Evolutionary conservation across 2,329 filamentous ascomycete species (phyloP).

Genomic region (Exophiala phaeomuriformis): DNA sequence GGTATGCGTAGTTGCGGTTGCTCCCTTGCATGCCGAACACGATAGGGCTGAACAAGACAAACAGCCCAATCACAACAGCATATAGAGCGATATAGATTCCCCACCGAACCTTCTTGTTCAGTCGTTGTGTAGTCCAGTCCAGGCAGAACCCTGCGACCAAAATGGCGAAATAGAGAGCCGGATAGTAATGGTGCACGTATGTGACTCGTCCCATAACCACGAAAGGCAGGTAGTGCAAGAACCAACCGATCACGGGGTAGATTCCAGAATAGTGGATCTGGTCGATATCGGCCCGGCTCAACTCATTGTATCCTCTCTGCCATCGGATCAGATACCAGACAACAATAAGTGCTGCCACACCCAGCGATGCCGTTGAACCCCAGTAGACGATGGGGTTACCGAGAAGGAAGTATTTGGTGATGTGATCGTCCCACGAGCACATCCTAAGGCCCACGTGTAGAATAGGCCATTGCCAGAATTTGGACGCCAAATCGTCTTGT

Average conservation of each 20-base stretch:
- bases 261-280: constrained; percentile 90
- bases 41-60: constrained; percentile 84
- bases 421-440: constrained; percentile 95
- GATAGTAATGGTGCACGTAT: constrained; percentile 99
- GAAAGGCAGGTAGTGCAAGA: constrained; percentile 93
- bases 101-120: constrained; percentile 58
- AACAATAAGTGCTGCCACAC: constrained; percentile 63
- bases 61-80: constrained; percentile 63
- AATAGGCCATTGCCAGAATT: constrained; percentile 98
- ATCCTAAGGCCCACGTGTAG: constrained; percentile 92
- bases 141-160: constrained; percentile 78
- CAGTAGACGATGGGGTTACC: constrained; percentile 96
- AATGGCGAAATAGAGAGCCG: constrained; percentile 95
- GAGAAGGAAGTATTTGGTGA: constrained; percentile 96
- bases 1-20: constrained; percentile 75
- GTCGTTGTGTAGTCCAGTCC: constrained; percentile 70
- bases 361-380: constrained; percentile 76
- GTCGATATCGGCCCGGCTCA: constrained; percentile 73
- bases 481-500: constrained; percentile 92
- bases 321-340: constrained; percentile 85
- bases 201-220: constrained; percentile 97
- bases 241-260: constrained; percentile 89
- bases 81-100: constrained; percentile 70
- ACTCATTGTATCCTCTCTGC: constrained; percentile 88
- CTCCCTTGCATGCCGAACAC: constrained; percentile 91